Base-by-base conservation (phyloP, 208 protist genomes). In the Leishmania braziliensis region DNA sequence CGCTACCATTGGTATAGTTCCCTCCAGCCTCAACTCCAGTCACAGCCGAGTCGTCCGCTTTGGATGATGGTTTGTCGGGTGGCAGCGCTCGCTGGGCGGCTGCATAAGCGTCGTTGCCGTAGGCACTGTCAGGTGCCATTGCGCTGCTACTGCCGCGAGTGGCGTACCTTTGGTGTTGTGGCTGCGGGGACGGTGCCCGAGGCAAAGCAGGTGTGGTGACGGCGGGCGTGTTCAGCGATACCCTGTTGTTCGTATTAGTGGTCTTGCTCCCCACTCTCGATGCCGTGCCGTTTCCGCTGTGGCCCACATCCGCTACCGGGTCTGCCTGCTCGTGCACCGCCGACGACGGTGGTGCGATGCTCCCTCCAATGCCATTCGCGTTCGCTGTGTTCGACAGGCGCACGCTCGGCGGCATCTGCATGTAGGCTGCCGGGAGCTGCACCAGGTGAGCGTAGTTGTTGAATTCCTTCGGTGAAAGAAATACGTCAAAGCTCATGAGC, bases 401-500 rank as follows among this genome's bases (percentile, higher is more conserved):
- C 66, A 77, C 39, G 39, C 69, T 84, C 74, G 81, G 68, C 9
- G 81, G 77, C 70, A 84, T 80, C 60, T 83, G 78, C 75, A 77
- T 48, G 53, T 76, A 79, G 63, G 82, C 74, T 20, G 62, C 23
- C 14, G 83, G 80, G 14, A 90, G 84, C 65, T 90, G 81, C 51
- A 97, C 56, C n/a, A 88, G 58, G 23, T 79, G 76, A 20, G 87
- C 88, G 82, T 97, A 97, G 72, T 84, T 84, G 75, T 85, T 75
- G 80, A 97, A 97, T 83, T 95, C 92, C 77, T 88, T 83, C 33
- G 91, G 88, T 3, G 90, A 88, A 46, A 97, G 73, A 65, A 95
- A 95, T 20, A 95, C 86, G 69, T 97, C 91, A 77, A 97, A 96
- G 36, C 89, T 58, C 81, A 98, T 82, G 48, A 90, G 66, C 84